A percentile compares a stretch with the other conserved stretches of the same genome.
Conservation (phyloP, 75 land plant species). For the Picea glauca region DNA sequence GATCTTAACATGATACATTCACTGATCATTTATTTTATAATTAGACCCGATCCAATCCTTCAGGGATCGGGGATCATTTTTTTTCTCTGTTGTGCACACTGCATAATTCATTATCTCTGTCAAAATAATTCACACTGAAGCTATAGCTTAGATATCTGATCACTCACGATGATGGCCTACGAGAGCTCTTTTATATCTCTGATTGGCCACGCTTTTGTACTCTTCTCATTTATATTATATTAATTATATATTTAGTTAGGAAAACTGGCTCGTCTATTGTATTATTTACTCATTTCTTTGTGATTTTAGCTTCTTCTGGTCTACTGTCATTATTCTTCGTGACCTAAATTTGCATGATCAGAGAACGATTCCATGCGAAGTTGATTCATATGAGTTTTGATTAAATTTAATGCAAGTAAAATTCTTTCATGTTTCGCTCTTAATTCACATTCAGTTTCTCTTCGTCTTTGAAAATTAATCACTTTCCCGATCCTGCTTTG, state of each 20-base stretch:
- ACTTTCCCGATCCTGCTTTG: no score
- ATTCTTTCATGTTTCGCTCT: no score
- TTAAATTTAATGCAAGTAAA: no score
- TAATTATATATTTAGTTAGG: slow-evolving; percentile 7
- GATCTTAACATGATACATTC: slow-evolving; percentile 2
- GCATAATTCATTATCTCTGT: slow-evolving; percentile 3
- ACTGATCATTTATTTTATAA: slow-evolving; percentile 11
- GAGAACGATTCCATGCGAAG: no score
- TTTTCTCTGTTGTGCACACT: not conserved
- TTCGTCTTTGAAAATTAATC: no score
- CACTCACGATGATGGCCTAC: slow-evolving; percentile 2
- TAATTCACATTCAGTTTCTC: no score
- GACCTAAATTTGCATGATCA: not conserved
- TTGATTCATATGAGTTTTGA: no score
- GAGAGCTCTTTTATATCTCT: slow-evolving; percentile 10
- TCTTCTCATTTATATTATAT: slow-evolving; percentile 4
- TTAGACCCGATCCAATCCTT: slow-evolving; percentile 5
- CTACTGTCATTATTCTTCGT: not conserved
- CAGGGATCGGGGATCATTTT: not conserved
- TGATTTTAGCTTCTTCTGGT: not conserved
- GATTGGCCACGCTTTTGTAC: slow-evolving; percentile 1
- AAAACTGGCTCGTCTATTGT: not conserved
- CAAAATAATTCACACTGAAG: not conserved
- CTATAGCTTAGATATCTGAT: not conserved
- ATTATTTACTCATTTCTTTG: not conserved